Conservation (phyloP, 345 rosid genomes). For the Eucalyptus regnans region DNA sequence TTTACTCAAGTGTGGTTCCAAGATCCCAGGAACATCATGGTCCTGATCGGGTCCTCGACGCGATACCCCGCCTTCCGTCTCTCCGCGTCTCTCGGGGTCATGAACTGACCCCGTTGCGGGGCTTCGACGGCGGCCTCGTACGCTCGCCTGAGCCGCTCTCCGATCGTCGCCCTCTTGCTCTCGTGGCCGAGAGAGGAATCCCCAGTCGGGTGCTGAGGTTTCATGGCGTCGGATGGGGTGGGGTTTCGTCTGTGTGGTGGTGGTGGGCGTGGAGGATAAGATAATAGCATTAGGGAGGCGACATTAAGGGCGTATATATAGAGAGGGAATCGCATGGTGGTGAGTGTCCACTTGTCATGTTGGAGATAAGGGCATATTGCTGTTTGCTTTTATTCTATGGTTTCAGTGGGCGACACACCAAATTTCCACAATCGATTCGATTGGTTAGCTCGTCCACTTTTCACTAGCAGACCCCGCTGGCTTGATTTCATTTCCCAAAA, state of each 20-base stretch:
- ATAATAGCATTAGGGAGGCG: neutral
- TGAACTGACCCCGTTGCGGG: neutral
- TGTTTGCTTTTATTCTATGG: neutral
- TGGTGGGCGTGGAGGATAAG: neutral
- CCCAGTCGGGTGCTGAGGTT: conserved; percentile 14
- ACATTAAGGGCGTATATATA: conserved; percentile 4
- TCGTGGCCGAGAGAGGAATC: conserved; percentile 15
- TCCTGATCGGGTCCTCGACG: conserved; percentile 46
- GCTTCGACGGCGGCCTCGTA: conserved; percentile 10
- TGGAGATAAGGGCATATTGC: neutral
- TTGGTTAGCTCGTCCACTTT: neutral
- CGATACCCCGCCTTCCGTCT: conserved; percentile 15
- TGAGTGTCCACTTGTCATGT: neutral
- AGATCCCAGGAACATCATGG: conserved; percentile 49
- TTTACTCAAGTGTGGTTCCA: conserved; percentile 37
- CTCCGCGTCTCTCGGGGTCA: neutral
- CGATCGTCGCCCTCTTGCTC: conserved; percentile 12
- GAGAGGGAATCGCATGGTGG: neutral
- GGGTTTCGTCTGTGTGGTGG: neutral
- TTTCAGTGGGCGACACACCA: neutral
- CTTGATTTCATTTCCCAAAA: neutral
- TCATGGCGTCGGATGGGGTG: neutral
- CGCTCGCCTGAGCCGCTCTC: conserved; percentile 29
- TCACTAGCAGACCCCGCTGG: neutral
- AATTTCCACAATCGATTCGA: neutral